phyloP scores from a whole-genome alignment of 306 rosid genomes.

The Comarum palustre region DNA sequence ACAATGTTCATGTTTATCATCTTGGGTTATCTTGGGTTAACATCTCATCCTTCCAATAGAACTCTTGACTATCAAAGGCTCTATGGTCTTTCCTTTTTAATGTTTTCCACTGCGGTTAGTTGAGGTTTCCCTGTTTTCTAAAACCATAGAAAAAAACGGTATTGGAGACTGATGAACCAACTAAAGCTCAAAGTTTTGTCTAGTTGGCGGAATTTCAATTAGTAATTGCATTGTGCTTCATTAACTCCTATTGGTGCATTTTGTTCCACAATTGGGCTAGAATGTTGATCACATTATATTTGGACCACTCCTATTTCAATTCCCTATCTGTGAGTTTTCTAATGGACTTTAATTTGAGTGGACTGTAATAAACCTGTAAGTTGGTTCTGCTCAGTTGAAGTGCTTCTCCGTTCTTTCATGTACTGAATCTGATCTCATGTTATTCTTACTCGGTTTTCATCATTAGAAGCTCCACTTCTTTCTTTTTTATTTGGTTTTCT shows the following conservation, averaged over 20 bases:
- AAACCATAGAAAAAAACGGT: neutral
- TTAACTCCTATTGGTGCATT: neutral
- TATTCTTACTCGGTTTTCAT: neutral
- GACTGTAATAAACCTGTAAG: neutral
- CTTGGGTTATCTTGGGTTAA: neutral
- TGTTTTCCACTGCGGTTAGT: neutral
- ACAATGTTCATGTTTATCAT: neutral
- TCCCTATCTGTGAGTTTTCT: neutral
- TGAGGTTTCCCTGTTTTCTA: neutral
- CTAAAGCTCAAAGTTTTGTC: neutral
- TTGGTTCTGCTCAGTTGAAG: neutral
- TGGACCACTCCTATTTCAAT: neutral
- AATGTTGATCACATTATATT: neutral
- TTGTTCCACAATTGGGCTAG: neutral
- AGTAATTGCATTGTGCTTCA: neutral
- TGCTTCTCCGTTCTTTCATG: neutral
- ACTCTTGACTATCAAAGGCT: neutral
- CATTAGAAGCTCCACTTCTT: neutral
- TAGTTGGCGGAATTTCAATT: neutral
- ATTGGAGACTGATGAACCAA: neutral
- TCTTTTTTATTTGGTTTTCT: constrained; percentile 1
- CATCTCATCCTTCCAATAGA: neutral
- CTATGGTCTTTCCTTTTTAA: neutral
- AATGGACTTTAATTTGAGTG: neutral
- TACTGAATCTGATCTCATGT: neutral